Evolutionary conservation across 23 red algal species (phyloP).

Genomic region (Gracilaria vermiculophylla): DNA sequence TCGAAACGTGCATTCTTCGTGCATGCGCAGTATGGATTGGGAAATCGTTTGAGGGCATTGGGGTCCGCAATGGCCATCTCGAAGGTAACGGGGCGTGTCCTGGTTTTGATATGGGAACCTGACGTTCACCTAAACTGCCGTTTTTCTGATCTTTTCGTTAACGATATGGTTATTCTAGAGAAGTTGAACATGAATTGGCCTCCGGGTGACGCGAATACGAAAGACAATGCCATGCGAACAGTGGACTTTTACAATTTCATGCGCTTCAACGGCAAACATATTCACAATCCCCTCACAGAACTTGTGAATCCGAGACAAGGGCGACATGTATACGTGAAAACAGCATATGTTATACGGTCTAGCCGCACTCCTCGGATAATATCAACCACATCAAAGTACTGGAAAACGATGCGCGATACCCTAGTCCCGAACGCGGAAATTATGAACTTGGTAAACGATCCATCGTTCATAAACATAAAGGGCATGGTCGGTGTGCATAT

Average conservation of each 20-base stretch:
- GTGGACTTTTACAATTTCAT: slow-evolving; percentile 80
- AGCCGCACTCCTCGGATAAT: slow-evolving; percentile 61
- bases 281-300: slow-evolving; percentile 54
- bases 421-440: slow-evolving; percentile 45
- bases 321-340: slow-evolving; percentile 71
- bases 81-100: slow-evolving; percentile 47
- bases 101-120: slow-evolving; percentile 73
- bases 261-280: slow-evolving; percentile 47
- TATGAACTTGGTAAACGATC: slow-evolving; percentile 53
- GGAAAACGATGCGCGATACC: slow-evolving; percentile 42
- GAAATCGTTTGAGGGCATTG: slow-evolving; percentile 66
- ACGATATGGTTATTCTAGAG: slow-evolving; percentile 62
- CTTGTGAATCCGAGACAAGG: slow-evolving; percentile 42
- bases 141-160: slow-evolving; percentile 71
- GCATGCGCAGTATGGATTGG: slow-evolving; percentile 69
- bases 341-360: slow-evolving; percentile 69
- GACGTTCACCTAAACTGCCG: slow-evolving; percentile 71
- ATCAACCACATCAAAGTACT: slow-evolving; percentile 51
- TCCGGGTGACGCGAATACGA: slow-evolving; percentile 40
- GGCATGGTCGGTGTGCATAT: slow-evolving; percentile 80
- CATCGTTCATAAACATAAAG: slow-evolving; percentile 49
- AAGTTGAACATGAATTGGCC: slow-evolving; percentile 77
- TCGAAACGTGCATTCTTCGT: slow-evolving; percentile 65
- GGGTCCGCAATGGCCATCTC: slow-evolving; percentile 61
- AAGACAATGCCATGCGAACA: slow-evolving; percentile 63